A percentile compares a stretch with the other conserved stretches of the same genome.
These are phyloP conservation scores for Plantago ovata DNA, from an alignment of 257 asterid genomes.

Conservation along the genomic window DNA sequence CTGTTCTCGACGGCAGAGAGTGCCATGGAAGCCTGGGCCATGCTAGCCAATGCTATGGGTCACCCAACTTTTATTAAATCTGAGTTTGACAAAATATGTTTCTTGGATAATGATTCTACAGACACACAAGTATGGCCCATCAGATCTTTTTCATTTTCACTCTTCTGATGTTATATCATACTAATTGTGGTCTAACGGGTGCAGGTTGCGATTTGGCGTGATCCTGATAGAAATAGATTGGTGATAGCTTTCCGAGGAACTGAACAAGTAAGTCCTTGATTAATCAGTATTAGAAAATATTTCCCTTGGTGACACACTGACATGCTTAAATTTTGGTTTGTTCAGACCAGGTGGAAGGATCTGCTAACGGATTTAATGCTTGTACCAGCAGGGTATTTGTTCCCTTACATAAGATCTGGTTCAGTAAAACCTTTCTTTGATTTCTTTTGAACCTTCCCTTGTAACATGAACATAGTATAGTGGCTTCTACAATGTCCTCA, in stretches of 20 bases:
- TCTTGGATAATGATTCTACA: conserved; percentile 79
- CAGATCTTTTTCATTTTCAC: neutral
- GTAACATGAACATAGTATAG: neutral
- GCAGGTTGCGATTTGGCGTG: conserved; percentile 98
- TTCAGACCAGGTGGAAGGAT: conserved; percentile 94
- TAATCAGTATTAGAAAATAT: neutral
- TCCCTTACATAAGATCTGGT: neutral
- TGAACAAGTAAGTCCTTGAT: conserved; percentile 67
- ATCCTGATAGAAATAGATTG: conserved; percentile 63
- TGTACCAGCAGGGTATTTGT: conserved; percentile 87
- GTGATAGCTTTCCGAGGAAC: conserved; percentile 99
- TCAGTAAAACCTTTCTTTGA: neutral
- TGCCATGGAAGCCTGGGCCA: conserved; percentile 99
- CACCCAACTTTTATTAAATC: conserved; percentile 94
- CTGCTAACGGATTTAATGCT: conserved; percentile 85
- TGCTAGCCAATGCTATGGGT: conserved; percentile 92
- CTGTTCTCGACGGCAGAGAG: conserved; percentile 94
- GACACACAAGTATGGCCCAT: conserved; percentile 80
- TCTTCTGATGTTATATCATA: conserved; percentile 5
- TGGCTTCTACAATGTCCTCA: too few species aligned
- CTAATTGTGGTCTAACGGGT: conserved; percentile 25
- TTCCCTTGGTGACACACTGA: conserved; percentile 19
- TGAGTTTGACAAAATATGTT: conserved; percentile 88
- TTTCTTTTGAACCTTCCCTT: conserved; percentile 9
- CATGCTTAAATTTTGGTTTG: conserved; percentile 17